These are phyloP conservation scores for Apophysomyces elegans DNA, from an alignment of 371 early-diverging fungal species.

Conservation along the genomic window DNA sequence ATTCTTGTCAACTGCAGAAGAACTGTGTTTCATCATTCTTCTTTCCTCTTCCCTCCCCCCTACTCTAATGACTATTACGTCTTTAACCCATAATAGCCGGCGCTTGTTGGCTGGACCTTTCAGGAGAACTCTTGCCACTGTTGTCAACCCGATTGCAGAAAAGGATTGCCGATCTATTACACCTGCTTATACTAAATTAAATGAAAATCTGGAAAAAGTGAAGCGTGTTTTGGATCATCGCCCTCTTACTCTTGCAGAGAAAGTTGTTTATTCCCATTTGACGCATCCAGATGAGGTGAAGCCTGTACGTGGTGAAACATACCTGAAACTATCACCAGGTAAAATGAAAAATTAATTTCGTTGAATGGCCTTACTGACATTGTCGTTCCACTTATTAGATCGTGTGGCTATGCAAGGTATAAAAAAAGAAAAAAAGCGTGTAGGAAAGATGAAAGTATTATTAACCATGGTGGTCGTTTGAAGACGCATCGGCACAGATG, in stretches of 20 bases:
- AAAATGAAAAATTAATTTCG: slow-evolving; percentile 17
- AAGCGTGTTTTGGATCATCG: slow-evolving; percentile 58
- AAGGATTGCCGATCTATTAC: slow-evolving; percentile 62
- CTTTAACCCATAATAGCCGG: neutral
- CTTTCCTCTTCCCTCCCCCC: neutral
- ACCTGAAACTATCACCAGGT: slow-evolving; percentile 75
- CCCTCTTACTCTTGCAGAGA: slow-evolving; percentile 90
- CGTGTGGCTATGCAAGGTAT: slow-evolving; percentile 84
- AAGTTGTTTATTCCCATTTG: slow-evolving; percentile 94
- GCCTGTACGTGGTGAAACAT: slow-evolving; percentile 72
- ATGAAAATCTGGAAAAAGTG: slow-evolving; percentile 56
- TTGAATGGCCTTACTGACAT: neutral
- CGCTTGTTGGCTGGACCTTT: neutral
- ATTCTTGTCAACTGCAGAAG: neutral
- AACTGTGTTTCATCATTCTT: neutral
- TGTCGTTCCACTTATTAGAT: slow-evolving; percentile 44
- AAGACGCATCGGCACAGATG: slow-evolving; percentile 86
- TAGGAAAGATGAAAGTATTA: neutral
- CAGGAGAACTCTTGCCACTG: slow-evolving; percentile 30
- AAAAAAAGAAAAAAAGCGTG: slow-evolving; percentile 1
- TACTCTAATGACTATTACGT: slow-evolving; percentile 1
- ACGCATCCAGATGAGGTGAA: slow-evolving; percentile 75
- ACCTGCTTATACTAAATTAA: slow-evolving; percentile 64
- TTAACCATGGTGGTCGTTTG: neutral
- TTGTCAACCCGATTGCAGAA: slow-evolving; percentile 46